Evolutionary conservation across 768 basidiomycete genomes (phyloP).

Genomic region (Tricholoma matsutake): DNA sequence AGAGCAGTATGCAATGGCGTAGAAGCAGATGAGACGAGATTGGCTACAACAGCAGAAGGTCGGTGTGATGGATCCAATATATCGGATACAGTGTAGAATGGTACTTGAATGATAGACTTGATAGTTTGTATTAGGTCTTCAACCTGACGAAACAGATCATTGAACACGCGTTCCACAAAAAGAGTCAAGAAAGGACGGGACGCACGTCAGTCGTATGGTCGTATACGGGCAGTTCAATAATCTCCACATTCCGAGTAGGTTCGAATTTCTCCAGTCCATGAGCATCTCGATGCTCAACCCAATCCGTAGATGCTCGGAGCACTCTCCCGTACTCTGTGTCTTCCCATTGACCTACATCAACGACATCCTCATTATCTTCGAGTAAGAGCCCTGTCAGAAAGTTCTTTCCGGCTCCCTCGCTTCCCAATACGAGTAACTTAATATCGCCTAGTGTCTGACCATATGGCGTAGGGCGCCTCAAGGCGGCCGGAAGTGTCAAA

Average conservation of each 20-base stretch:
- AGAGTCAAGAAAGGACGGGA: constrained; percentile 1
- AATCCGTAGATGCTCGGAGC: constrained; percentile 64
- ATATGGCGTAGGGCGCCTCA: constrained; percentile 62
- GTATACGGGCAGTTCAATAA: constrained; percentile 48
- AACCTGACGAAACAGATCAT: constrained; percentile 20
- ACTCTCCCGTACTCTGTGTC: constrained; percentile 40
- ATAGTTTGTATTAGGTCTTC: constrained; percentile 30
- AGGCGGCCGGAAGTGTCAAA: constrained; percentile 55
- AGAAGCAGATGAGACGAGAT: constrained; percentile 54
- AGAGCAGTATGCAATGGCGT: constrained; percentile 61
- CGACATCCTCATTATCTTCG: constrained; percentile 65
- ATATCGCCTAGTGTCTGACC: constrained; percentile 68
- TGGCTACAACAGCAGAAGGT: constrained; percentile 48
- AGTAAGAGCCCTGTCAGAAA: constrained; percentile 48
- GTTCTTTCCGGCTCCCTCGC: constrained; percentile 40
- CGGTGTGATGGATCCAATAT: constrained; percentile 50
- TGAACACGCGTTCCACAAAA: constrained; percentile 6
- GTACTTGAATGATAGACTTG: constrained; percentile 47
- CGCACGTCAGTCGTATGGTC: constrained; percentile 42
- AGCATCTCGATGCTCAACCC: constrained; percentile 63
- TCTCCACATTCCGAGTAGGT: constrained; percentile 61
- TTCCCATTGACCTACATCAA: constrained; percentile 62
- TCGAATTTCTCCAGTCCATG: constrained; percentile 68
- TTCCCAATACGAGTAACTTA: constrained; percentile 51
- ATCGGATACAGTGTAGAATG: constrained; percentile 52